Percentiles rank a stretch among this genome's conserved stretches.
phyloP scores from a whole-genome alignment of 2,329 filamentous ascomycete species.

The Beauveria rudraprayagi region DNA sequence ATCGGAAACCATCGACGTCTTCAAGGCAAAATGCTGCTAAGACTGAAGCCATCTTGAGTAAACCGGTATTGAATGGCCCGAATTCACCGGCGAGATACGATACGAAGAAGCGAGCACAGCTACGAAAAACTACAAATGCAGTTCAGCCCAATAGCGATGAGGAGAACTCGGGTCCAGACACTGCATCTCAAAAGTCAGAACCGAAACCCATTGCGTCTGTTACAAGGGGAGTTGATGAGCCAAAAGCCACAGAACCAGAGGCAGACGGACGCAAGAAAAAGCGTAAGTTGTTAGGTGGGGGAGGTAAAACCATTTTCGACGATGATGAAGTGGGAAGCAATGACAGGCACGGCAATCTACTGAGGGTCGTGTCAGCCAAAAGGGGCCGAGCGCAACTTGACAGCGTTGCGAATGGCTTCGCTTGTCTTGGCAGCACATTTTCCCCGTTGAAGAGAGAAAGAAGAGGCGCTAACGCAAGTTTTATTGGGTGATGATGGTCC shows the following conservation, averaged over 20 bases:
- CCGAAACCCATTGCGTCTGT: background rate
- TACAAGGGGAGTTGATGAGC: conserved; percentile 8
- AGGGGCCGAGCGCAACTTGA: conserved; percentile 27
- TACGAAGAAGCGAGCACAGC: background rate
- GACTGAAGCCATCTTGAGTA: background rate
- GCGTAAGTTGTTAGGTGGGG: conserved; percentile 59
- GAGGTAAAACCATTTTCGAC: conserved; percentile 61
- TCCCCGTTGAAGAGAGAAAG: conserved; percentile 67
- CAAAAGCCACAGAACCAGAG: conserved; percentile 7
- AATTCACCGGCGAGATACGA: background rate
- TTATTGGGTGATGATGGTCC: conserved; percentile 34
- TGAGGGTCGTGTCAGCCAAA: background rate
- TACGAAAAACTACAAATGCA: background rate
- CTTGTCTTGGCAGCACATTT: conserved; percentile 42
- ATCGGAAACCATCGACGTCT: background rate
- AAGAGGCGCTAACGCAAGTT: conserved; percentile 54
- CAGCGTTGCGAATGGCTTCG: conserved; percentile 38
- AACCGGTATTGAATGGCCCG: background rate
- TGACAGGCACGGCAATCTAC: background rate
- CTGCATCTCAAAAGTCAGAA: background rate
- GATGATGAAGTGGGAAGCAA: conserved; percentile 41
- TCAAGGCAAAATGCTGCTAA: background rate
- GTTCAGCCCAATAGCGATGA: background rate
- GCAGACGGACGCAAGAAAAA: conserved; percentile 54
- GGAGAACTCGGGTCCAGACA: background rate